These are phyloP conservation scores for Alnus rubra DNA, from an alignment of 306 rosid genomes.

Conservation along the genomic window DNA sequence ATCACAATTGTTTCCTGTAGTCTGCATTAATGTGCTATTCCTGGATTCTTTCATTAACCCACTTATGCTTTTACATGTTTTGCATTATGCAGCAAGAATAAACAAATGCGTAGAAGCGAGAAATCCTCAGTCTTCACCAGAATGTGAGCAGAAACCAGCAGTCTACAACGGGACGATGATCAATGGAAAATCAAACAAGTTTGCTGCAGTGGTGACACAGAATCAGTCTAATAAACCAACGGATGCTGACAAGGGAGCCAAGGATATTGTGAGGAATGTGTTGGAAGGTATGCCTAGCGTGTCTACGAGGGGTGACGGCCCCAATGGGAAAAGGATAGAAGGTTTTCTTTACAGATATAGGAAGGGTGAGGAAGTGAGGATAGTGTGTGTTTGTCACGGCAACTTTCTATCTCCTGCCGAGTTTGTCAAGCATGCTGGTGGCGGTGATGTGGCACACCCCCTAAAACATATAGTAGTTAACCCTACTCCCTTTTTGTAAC, in stretches of 20 bases:
- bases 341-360: conserved; percentile 77
- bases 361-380: conserved; percentile 74
- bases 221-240: conserved; percentile 12
- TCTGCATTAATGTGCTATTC: not conserved
- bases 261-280: conserved; percentile 39
- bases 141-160: conserved; percentile 30
- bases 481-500: conserved; percentile 35
- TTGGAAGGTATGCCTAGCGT: conserved; percentile 75
- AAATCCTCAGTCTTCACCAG: conserved; percentile 31
- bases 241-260: conserved; percentile 21
- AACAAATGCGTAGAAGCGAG: conserved; percentile 31
- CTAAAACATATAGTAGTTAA: conserved; percentile 69
- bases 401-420: conserved; percentile 70
- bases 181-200: conserved; percentile 12
- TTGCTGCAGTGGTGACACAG: conserved; percentile 2
- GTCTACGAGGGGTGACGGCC: conserved; percentile 59
- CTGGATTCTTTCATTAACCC: not conserved
- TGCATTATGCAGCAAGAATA: conserved; percentile 16
- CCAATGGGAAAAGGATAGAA: conserved; percentile 60
- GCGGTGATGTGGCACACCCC: conserved; percentile 58
- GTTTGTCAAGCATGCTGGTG: conserved; percentile 82
- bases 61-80: not conserved
- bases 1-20: not conserved
- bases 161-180: not conserved
- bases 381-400: conserved; percentile 81